Evolutionary conservation across 345 rosid genomes (phyloP).

Genomic region (Linum lewisii): DNA sequence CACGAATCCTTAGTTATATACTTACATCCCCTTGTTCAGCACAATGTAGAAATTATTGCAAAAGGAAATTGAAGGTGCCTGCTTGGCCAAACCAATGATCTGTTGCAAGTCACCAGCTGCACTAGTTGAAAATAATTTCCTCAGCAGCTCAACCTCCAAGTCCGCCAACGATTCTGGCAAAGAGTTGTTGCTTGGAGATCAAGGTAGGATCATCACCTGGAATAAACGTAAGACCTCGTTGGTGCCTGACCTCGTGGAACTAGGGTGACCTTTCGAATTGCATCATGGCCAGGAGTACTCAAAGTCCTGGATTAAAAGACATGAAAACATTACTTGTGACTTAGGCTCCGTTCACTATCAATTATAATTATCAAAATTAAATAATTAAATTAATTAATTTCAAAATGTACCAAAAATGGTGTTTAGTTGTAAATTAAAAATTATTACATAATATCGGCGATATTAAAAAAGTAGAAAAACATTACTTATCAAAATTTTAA

Average conservation of each 20-base stretch:
- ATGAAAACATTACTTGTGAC: too few relatives aligned
- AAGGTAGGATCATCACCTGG: slow-evolving; percentile 52
- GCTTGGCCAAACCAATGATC: slow-evolving; percentile 45
- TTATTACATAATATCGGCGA: too few relatives aligned
- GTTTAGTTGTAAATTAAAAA: too few relatives aligned
- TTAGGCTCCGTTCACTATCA: too few relatives aligned
- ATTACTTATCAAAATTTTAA: too few relatives aligned
- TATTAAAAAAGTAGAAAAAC: too few relatives aligned
- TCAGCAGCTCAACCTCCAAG: slow-evolving; percentile 73
- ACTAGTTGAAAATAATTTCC: slow-evolving; percentile 54
- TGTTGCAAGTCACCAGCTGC: slow-evolving; percentile 66
- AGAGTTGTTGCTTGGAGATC: slow-evolving; percentile 48
- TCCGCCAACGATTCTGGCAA: slow-evolving; percentile 64
- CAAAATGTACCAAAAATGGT: too few relatives aligned
- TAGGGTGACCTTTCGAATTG: slow-evolving; percentile 57
- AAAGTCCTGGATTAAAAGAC: too few relatives aligned
- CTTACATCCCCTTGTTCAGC: background rate
- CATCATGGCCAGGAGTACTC: slow-evolving; percentile 68
- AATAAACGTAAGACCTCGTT: slow-evolving; percentile 64
- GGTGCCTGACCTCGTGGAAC: slow-evolving; percentile 77
- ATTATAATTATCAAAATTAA: too few relatives aligned
- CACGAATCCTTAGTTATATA: too few relatives aligned
- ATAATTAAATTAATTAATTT: too few relatives aligned
- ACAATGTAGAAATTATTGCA: background rate
- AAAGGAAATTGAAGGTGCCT: slow-evolving; percentile 24